Conservation (phyloP, 2,329 filamentous ascomycete species). For the Pestalotiopsis sp. region DNA sequence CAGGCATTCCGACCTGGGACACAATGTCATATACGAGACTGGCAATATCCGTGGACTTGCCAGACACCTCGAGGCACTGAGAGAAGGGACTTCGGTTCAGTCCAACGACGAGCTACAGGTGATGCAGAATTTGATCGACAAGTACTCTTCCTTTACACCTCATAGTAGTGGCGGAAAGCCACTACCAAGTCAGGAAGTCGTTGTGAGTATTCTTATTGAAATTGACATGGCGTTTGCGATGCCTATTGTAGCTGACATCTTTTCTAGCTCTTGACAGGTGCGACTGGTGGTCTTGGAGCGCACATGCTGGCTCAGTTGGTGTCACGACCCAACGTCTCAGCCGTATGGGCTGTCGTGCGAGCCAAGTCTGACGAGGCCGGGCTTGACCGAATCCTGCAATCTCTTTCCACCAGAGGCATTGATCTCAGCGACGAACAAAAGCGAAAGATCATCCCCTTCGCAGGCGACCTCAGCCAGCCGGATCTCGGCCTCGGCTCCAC, state of each 20-base stretch:
- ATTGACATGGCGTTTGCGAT: neutral
- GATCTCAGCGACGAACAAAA: neutral
- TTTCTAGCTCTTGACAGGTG: neutral
- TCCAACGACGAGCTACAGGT: neutral
- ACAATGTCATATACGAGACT: neutral
- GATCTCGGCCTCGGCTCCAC: neutral
- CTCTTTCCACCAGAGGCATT: neutral
- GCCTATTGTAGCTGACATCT: neutral
- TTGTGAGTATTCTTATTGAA: neutral
- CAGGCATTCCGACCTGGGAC: neutral
- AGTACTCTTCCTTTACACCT: neutral
- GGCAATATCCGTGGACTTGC: neutral
- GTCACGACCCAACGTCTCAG: neutral
- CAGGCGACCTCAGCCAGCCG: neutral
- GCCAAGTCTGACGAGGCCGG: neutral
- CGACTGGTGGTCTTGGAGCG: neutral
- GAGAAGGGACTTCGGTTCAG: neutral
- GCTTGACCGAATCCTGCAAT: neutral
- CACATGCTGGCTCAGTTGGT: neutral
- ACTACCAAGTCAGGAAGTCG: neutral
- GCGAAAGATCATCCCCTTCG: neutral
- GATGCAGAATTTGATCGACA: neutral
- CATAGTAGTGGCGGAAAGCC: neutral
- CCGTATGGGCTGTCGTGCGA: neutral
- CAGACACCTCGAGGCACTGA: neutral